Evolutionary conservation across 371 early-diverging fungal species (phyloP).

Genomic region (Amoeboaphelidium occidentale): DNA sequence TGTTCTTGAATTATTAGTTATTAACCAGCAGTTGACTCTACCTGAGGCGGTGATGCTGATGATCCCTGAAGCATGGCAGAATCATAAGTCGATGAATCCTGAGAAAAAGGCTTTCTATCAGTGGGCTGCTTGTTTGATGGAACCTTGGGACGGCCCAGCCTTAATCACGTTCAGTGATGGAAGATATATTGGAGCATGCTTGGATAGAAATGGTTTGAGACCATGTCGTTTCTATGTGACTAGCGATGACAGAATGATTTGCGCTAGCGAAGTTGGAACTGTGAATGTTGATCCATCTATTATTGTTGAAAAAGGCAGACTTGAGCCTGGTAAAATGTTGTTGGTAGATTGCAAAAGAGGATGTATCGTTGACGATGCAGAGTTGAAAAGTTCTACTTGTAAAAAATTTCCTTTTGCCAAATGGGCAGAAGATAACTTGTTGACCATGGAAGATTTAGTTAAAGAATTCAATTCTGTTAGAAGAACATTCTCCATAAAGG

Average conservation of each 20-base stretch:
- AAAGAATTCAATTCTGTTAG: slow-evolving; percentile 5
- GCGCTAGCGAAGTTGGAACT: slow-evolving; percentile 87
- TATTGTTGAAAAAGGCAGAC: slow-evolving; percentile 65
- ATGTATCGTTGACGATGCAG: slow-evolving; percentile 59
- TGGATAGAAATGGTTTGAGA: slow-evolving; percentile 88
- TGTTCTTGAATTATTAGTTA: slow-evolving; percentile 70
- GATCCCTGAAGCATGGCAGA: slow-evolving; percentile 95
- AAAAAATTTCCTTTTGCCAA: slow-evolving; percentile 38
- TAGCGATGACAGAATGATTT: slow-evolving; percentile 74
- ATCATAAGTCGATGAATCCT: slow-evolving; percentile 50
- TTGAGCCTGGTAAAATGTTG: slow-evolving; percentile 87
- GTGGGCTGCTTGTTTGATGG: slow-evolving; percentile 90
- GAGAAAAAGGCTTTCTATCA: slow-evolving; percentile 76
- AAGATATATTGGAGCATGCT: slow-evolving; percentile 74
- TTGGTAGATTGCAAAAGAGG: slow-evolving; percentile 87
- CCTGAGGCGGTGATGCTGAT: slow-evolving; percentile 92
- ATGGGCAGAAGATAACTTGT: slow-evolving; percentile 57
- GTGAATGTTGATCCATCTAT: slow-evolving; percentile 51
- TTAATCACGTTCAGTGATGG: slow-evolving; percentile 88
- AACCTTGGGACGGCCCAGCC: slow-evolving; percentile 95
- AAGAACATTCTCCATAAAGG: slow-evolving; percentile 6
- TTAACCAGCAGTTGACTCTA: slow-evolving; percentile 63
- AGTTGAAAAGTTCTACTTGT: slow-evolving; percentile 51
- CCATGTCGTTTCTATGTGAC: slow-evolving; percentile 89
- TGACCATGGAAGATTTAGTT: slow-evolving; percentile 35